Percentiles rank a stretch among this genome's conserved stretches.
Conservation (phyloP, 768 basidiomycete species). For the Russula sp. region DNA sequence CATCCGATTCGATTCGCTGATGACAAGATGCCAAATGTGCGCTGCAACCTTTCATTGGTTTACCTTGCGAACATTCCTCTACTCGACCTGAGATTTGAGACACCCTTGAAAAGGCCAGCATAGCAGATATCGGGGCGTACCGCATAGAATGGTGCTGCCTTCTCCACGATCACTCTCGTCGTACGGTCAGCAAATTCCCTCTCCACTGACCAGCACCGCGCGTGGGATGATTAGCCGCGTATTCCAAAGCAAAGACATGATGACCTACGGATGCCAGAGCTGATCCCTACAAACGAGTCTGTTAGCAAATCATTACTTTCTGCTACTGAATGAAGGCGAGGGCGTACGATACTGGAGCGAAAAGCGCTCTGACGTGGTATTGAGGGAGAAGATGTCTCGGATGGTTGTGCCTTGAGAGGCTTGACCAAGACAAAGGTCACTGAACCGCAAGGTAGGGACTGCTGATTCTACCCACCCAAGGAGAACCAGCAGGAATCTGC, state of each 20-base stretch:
- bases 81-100: not conserved
- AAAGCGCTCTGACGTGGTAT: not conserved
- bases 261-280: constrained; percentile 14
- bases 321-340: not conserved
- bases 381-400: constrained; percentile 5
- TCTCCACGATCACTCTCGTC: constrained; percentile 9
- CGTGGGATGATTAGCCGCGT: not conserved
- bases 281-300: constrained; percentile 6
- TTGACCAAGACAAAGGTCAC: not conserved
- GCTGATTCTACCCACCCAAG: not conserved
- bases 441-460: not conserved
- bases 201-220: not conserved
- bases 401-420: not conserved
- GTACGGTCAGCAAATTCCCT: constrained; percentile 18
- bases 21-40: not conserved
- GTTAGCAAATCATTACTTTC: not conserved
- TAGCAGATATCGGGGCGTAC: not conserved
- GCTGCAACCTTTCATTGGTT: not conserved
- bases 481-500: constrained; percentile 18
- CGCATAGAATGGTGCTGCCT: constrained; percentile 11
- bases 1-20: not conserved
- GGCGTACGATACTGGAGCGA: constrained; percentile 9
- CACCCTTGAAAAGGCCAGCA: too few relatives aligned
- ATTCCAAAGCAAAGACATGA: not conserved
- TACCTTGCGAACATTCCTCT: constrained; percentile 11